phyloP scores from a whole-genome alignment of 768 basidiomycete species.

The Daedalea quercina region DNA sequence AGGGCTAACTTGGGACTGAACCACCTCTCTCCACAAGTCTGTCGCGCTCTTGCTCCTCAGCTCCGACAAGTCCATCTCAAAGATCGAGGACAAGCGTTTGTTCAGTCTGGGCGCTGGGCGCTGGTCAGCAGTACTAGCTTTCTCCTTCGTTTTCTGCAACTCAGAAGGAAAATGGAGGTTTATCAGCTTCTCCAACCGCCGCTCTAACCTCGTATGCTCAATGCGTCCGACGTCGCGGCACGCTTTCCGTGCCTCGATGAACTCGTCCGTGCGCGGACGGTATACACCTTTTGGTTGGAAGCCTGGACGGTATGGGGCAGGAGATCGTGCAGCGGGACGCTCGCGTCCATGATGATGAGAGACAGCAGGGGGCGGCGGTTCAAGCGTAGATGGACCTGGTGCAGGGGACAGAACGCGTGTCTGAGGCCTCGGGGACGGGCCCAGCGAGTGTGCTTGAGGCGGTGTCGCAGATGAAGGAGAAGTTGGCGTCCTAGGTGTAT shows the following conservation, averaged over 20 bases:
- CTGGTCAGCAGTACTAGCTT: constrained; percentile 3
- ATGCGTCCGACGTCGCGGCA: constrained; percentile 46
- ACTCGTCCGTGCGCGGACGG: constrained; percentile 77
- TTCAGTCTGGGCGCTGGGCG: constrained; percentile 14
- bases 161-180: constrained; percentile 54
- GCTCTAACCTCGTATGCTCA: constrained; percentile 78
- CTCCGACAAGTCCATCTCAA: constrained; percentile 57
- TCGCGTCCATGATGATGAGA: constrained; percentile 18
- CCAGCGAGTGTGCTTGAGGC: constrained; percentile 5
- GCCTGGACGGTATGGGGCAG: constrained; percentile 77
- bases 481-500: too few relatives aligned
- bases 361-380: constrained; percentile 7
- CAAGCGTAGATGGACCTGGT: not conserved
- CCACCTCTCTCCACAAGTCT: constrained; percentile 65
- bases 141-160: constrained; percentile 9
- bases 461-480: constrained; percentile 14
- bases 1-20: constrained; percentile 34
- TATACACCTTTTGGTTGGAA: constrained; percentile 91
- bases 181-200: constrained; percentile 85
- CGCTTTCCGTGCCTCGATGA: constrained; percentile 39
- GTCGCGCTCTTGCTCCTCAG: constrained; percentile 58
- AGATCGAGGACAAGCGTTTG: constrained; percentile 58
- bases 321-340: constrained; percentile 15
- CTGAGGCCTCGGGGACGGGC: constrained; percentile 2
- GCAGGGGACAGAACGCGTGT: not conserved